phyloP scores from a whole-genome alignment of 371 early-diverging fungal species.

The Mortierella sp. region DNA sequence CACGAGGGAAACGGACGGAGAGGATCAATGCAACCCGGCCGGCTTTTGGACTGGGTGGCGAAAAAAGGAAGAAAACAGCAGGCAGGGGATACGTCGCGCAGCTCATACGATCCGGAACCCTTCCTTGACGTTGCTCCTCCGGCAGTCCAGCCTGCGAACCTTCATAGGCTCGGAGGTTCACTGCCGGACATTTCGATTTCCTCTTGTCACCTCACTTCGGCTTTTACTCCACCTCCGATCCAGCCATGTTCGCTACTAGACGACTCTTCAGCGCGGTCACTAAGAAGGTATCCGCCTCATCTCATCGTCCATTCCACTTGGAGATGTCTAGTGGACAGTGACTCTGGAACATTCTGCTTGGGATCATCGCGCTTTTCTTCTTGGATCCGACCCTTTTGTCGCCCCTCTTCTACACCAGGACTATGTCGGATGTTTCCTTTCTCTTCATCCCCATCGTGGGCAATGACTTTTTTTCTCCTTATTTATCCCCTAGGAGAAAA shows the following conservation, averaged over 20 bases:
- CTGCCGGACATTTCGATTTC: neutral
- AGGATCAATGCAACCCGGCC: constrained; percentile 3
- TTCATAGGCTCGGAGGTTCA: neutral
- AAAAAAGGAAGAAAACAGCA: neutral
- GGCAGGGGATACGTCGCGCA: too few relatives aligned
- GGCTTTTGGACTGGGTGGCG: too few relatives aligned
- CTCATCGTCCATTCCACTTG: neutral
- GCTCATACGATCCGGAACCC: too few relatives aligned
- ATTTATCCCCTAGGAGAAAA: neutral
- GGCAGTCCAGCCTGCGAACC: neutral
- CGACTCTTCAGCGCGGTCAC: constrained; percentile 66
- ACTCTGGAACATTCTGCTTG: too few relatives aligned
- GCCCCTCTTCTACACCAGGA: neutral
- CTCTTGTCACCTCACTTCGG: neutral
- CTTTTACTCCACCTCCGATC: neutral
- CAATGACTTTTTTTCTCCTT: constrained; percentile 22
- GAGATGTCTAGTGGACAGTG: too few relatives aligned
- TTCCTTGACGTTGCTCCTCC: too few relatives aligned
- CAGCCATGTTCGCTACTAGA: constrained; percentile 64
- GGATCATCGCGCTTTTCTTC: too few relatives aligned
- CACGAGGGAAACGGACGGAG: neutral
- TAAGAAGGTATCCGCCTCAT: constrained; percentile 55
- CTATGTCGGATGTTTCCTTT: neutral
- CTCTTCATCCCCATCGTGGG: neutral
- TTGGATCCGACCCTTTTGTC: neutral